phyloP scores from a whole-genome alignment of 2,329 filamentous ascomycete species.

The Talaromyces sp. region DNA sequence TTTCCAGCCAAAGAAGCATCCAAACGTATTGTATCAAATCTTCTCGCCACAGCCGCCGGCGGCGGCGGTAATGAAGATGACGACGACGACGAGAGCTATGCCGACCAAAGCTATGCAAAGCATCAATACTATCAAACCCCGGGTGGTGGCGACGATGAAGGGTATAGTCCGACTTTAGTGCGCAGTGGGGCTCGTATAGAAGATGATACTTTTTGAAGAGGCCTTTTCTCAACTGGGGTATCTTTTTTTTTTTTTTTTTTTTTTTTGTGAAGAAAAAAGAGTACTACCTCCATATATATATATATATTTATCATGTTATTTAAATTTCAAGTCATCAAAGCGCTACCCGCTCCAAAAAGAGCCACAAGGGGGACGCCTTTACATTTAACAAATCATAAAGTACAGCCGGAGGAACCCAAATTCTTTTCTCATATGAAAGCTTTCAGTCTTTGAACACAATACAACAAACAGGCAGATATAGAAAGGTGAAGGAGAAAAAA shows the following conservation, averaged over 20 bases:
- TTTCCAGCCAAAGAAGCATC: constrained; percentile 45
- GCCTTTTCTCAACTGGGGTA: background rate
- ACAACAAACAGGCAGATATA: background rate
- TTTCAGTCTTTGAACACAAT: background rate
- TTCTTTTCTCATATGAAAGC: background rate
- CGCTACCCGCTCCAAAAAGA: background rate
- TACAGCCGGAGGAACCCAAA: background rate
- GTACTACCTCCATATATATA: background rate
- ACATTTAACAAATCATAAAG: background rate
- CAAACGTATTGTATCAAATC: constrained; percentile 45
- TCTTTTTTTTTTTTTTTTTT: background rate
- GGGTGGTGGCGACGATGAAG: constrained; percentile 22
- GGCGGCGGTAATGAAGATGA: constrained; percentile 23
- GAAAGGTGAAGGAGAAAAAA: background rate
- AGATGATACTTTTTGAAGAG: constrained; percentile 43
- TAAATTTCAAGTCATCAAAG: background rate
- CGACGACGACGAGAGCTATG: constrained; percentile 16
- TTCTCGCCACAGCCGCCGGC: constrained; percentile 42
- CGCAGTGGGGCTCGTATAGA: constrained; percentile 36
- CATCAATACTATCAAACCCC: background rate
- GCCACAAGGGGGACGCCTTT: background rate
- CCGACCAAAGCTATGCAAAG: constrained; percentile 5
- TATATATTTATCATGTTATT: background rate
- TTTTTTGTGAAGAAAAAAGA: background rate
- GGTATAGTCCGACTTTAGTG: constrained; percentile 44